A percentile compares a stretch with the other conserved stretches of the same genome.
Conservation (phyloP, 2,329 filamentous ascomycete species). For the Ophiostoma ips region DNA sequence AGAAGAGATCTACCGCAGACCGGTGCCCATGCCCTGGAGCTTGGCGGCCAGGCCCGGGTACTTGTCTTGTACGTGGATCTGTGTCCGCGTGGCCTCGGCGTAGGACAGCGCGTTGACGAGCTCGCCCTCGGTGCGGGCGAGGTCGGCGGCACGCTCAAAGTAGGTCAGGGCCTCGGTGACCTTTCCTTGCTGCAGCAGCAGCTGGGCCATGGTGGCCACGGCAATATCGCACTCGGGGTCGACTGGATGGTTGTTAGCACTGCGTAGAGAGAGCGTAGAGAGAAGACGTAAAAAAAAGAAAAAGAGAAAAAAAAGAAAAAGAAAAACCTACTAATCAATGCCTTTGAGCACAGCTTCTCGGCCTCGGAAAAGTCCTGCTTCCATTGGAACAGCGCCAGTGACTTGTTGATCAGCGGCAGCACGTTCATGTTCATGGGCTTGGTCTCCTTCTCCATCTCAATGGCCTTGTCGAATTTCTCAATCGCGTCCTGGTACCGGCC, state of each 20-base stretch:
- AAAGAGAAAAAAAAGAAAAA: conserved; percentile 12
- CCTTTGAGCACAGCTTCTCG: conserved; percentile 93
- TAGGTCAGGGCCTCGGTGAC: conserved; percentile 90
- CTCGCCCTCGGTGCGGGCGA: conserved; percentile 87
- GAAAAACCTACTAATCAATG: conserved; percentile 68
- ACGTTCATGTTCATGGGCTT: conserved; percentile 97
- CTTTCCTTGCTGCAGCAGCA: conserved; percentile 94
- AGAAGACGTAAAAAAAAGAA: neutral
- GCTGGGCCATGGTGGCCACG: conserved; percentile 95
- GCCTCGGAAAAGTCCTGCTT: conserved; percentile 93
- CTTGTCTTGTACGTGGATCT: conserved; percentile 81
- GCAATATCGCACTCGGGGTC: conserved; percentile 98
- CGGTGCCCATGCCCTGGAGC: conserved; percentile 41
- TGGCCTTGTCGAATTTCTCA: conserved; percentile 96
- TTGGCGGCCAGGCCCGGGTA: conserved; percentile 68
- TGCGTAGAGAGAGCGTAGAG: neutral
- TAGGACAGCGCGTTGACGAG: conserved; percentile 94
- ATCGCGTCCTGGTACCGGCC: conserved; percentile 91
- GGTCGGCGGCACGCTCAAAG: conserved; percentile 90
- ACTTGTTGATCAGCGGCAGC: conserved; percentile 95
- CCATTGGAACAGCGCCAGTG: conserved; percentile 92
- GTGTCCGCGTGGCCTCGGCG: conserved; percentile 89
- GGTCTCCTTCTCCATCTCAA: conserved; percentile 92
- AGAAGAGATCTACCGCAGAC: conserved; percentile 18
- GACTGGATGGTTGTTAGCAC: conserved; percentile 46